Evolutionary conservation across 345 rosid genomes (phyloP).

Genomic region (Camelina hispida): DNA sequence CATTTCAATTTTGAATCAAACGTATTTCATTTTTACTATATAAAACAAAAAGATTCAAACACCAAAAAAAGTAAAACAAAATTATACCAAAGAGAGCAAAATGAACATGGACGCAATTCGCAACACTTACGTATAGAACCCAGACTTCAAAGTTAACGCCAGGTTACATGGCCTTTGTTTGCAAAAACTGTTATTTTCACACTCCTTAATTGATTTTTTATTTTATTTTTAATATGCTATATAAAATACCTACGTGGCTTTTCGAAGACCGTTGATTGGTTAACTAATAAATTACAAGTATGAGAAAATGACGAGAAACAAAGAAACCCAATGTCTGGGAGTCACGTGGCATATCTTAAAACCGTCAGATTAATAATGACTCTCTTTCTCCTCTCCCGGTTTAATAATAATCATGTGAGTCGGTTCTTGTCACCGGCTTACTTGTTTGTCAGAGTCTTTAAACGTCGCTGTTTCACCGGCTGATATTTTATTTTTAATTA

Average conservation of each 20-base stretch:
- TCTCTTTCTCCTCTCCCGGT: slow-evolving; percentile 21
- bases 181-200: neutral
- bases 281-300: neutral
- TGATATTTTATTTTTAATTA: slow-evolving; percentile 11
- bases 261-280: slow-evolving; percentile 8
- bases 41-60: neutral
- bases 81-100: neutral
- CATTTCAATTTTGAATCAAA: neutral
- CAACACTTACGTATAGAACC: neutral
- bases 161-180: slow-evolving; percentile 11
- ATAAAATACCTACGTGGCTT: slow-evolving; percentile 25
- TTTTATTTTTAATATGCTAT: neutral
- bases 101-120: slow-evolving; percentile 38
- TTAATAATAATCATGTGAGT: slow-evolving; percentile 25
- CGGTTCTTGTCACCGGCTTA: slow-evolving; percentile 32
- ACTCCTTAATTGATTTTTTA: neutral
- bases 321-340: slow-evolving; percentile 29
- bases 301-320: slow-evolving; percentile 33
- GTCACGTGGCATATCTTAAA: slow-evolving; percentile 19
- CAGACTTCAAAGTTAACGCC: neutral
- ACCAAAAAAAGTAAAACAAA: no score
- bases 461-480: slow-evolving; percentile 25
- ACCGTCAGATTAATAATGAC: slow-evolving; percentile 32
- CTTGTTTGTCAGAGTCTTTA: slow-evolving; percentile 23
- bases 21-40: neutral